Evolutionary conservation across 805 yeast genomes (phyloP).

Genomic region (Alloascoidea hylecoeti): DNA sequence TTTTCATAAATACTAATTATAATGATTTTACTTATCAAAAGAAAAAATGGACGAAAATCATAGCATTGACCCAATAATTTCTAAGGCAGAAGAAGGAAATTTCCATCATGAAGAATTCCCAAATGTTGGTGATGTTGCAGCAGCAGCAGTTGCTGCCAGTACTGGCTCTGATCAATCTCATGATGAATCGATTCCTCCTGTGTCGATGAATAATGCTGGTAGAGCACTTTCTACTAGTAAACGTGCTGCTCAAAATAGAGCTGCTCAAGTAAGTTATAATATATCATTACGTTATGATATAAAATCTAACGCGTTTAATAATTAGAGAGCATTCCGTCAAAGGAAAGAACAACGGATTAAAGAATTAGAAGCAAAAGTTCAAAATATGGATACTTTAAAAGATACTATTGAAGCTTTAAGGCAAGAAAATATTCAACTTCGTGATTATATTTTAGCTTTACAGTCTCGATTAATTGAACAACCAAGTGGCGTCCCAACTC

Average conservation of each 20-base stretch:
- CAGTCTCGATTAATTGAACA: conserved; percentile 53
- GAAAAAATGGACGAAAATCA: too few species aligned
- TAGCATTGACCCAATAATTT: too few species aligned
- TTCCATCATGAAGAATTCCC: too few species aligned
- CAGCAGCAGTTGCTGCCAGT: conserved; percentile 6
- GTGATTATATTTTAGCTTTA: conserved; percentile 58
- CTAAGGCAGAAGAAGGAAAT: too few species aligned
- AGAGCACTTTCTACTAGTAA: conserved; percentile 48
- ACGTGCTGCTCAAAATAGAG: conserved; percentile 85
- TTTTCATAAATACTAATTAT: too few species aligned
- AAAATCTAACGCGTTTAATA: too few species aligned
- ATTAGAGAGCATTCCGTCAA: conserved; percentile 79
- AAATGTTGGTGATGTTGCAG: too few species aligned
- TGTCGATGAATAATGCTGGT: conserved; percentile 14
- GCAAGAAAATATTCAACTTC: conserved; percentile 54
- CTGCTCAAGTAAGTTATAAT: too few species aligned
- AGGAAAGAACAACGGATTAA: conserved; percentile 72
- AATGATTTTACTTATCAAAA: too few species aligned
- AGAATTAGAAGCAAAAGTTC: conserved; percentile 61
- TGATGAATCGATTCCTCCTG: conserved; percentile 7
- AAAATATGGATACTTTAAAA: conserved; percentile 45
- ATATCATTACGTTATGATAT: too few species aligned
- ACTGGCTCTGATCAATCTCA: too few species aligned
- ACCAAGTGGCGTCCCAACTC: conserved; percentile 29
- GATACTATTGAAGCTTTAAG: conserved; percentile 54